phyloP scores from a whole-genome alignment of 495 filamentous ascomycete species.

The Cetradonia linearis region DNA sequence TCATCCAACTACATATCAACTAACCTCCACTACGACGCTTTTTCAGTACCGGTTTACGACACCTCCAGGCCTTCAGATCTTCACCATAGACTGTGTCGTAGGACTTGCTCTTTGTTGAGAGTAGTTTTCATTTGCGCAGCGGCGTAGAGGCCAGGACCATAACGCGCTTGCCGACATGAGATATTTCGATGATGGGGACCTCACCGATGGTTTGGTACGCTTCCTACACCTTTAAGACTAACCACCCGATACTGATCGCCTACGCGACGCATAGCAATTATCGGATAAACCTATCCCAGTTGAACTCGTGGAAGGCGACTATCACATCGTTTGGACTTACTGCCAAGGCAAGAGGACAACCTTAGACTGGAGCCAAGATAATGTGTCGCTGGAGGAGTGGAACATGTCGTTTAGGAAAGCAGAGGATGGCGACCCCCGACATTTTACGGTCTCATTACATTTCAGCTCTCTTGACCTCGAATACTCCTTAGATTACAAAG shows the following conservation, averaged over 20 bases:
- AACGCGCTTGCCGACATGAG: constrained; percentile 14
- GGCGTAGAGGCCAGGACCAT: not conserved
- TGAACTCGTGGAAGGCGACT: constrained; percentile 18
- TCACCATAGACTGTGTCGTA: no score
- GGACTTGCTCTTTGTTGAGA: not conserved
- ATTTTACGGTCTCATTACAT: constrained; percentile 19
- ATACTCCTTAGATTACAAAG: constrained; percentile 24
- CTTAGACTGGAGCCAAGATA: constrained; percentile 16
- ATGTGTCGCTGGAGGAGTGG: constrained; percentile 13
- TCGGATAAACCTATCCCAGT: constrained; percentile 10
- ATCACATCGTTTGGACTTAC: constrained; percentile 21
- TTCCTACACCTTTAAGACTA: not conserved
- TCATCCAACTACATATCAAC: not conserved
- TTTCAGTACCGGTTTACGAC: not conserved
- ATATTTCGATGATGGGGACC: constrained; percentile 22
- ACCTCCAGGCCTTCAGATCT: not conserved
- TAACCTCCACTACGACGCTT: not conserved
- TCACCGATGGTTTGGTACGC: constrained; percentile 19
- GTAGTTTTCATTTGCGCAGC: not conserved
- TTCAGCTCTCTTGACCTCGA: constrained; percentile 24
- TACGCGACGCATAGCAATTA: constrained; percentile 5
- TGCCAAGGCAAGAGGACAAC: constrained; percentile 19
- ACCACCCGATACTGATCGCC: not conserved
- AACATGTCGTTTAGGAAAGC: constrained; percentile 11
- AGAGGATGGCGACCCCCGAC: constrained; percentile 18